Evolutionary conservation across 2,329 filamentous ascomycete genomes (phyloP).

Genomic region (Lasiodiplodia gonubiensis): DNA sequence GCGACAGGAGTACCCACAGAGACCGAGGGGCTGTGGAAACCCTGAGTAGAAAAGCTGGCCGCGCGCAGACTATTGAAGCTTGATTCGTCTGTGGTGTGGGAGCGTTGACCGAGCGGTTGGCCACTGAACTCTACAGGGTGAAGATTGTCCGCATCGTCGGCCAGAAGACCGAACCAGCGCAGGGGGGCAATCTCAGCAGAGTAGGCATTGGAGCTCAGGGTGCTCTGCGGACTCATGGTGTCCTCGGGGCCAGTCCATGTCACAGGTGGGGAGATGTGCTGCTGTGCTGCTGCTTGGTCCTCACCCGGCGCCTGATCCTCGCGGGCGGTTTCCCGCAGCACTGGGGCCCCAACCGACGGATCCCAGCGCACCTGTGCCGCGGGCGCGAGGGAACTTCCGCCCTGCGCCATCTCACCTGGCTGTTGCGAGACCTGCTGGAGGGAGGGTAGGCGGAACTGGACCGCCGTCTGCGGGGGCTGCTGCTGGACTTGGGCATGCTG

Average conservation of each 20-base stretch:
- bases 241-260: constrained; percentile 23
- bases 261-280: constrained; percentile 15
- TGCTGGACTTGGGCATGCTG: not conserved
- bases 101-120: constrained; percentile 14
- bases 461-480: not conserved
- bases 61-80: constrained; percentile 20
- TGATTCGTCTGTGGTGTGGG: constrained; percentile 25
- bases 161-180: constrained; percentile 30
- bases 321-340: constrained; percentile 3
- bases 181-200: constrained; percentile 27
- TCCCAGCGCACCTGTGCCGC: constrained; percentile 26
- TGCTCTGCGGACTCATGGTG: constrained; percentile 21
- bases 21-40: constrained; percentile 26
- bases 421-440: constrained; percentile 23
- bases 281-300: not conserved
- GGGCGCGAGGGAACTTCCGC: constrained; percentile 9
- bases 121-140: constrained; percentile 18
- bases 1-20: constrained; percentile 21
- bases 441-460: constrained; percentile 17
- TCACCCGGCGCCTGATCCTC: constrained; percentile 7
- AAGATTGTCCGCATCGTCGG: constrained; percentile 29
- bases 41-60: constrained; percentile 25
- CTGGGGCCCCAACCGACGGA: constrained; percentile 21
- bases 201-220: constrained; percentile 27
- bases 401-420: constrained; percentile 5